Conservation (phyloP, 2,329 filamentous ascomycete species). For the Fusarium chuoi region DNA sequence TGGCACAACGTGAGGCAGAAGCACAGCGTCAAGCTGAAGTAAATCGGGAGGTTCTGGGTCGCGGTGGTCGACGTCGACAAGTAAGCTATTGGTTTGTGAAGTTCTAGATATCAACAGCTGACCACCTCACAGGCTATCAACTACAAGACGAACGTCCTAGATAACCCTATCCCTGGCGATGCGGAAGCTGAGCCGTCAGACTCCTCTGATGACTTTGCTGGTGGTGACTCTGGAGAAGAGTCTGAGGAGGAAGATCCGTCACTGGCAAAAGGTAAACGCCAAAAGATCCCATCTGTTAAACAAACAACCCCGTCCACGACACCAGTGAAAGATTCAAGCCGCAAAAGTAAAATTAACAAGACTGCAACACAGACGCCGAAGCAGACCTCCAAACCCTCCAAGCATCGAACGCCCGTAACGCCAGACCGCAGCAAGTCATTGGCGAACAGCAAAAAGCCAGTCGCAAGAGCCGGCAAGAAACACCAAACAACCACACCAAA, state of each 20-base stretch:
- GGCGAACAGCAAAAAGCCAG: constrained; percentile 18
- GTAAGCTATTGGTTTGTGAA: constrained; percentile 39
- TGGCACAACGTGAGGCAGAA: constrained; percentile 82
- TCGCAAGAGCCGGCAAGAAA: constrained; percentile 48
- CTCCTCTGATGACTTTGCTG: constrained; percentile 50
- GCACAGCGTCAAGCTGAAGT: constrained; percentile 77
- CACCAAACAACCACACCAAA: constrained; percentile 4
- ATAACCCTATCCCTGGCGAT: constrained; percentile 41
- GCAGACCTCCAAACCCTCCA: constrained; percentile 33
- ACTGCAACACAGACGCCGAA: constrained; percentile 47
- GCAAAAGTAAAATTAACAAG: constrained; percentile 48
- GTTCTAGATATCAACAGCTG: constrained; percentile 11
- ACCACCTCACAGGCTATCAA: constrained; percentile 47
- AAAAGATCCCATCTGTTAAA: constrained; percentile 41
- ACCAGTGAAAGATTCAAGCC: constrained; percentile 40
- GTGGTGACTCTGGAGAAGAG: constrained; percentile 47
- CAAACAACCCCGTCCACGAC: constrained; percentile 39
- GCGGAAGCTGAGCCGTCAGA: constrained; percentile 45
- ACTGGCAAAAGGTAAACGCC: constrained; percentile 51
- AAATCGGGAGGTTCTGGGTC: constrained; percentile 80
- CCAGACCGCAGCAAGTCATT: constrained; percentile 25
- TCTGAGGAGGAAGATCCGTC: constrained; percentile 36
- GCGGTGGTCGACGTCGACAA: constrained; percentile 78
- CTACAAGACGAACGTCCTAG: constrained; percentile 46
- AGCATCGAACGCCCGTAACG: constrained; percentile 28